Base-by-base conservation (phyloP, 768 basidiomycete species). In the Boletus pseudopeckii region DNA sequence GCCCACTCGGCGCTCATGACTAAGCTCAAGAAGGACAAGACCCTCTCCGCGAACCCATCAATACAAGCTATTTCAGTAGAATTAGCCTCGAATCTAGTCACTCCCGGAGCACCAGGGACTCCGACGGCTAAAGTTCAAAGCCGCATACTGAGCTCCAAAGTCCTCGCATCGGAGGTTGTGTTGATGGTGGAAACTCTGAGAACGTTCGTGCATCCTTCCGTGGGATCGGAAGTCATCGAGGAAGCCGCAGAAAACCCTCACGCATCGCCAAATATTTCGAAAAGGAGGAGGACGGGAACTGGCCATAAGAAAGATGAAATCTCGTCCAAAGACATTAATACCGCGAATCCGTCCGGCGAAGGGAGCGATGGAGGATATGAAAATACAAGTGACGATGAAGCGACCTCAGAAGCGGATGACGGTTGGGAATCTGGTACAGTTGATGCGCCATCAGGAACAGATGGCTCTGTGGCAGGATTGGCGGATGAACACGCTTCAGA, bases 141-240 rank as follows among this genome's bases (percentile, higher is more conserved):
- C 55, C 81, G 88, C 36, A 71, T 96, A 9, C 74, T 88, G 39
- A 93, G 90, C 63, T 87, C 87, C 5, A 92, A 89, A 65, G 68
- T 76, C n/a, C 72, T 93, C 11, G 84, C 90, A 1, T 72, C 75
- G 3, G 82, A 81, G 57, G 74, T 91, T 2, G 71, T 72, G 7
- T 65, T 68, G 22, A 77, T 80, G 14, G 64, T 93, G 2, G 75
- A 75, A 10, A 74, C 76, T 45, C 66, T 92, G 6, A 74, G 73
- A 53, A 62, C 69, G 15, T 57, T 81, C 30, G 52, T 84, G 14
- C 58, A 74, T 30, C 74, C 72, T 42, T 41, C 33, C 15, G 32
- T 45, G n/a, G 45, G 59, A 48, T 44, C 33, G 33, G 52, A 34
- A 45, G 70, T 53, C 59, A 60, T 50, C 48, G 46, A 26, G 43